These are phyloP conservation scores for Xylariaceae sp. DNA, from an alignment of 2,329 filamentous ascomycete genomes.

Conservation along the genomic window DNA sequence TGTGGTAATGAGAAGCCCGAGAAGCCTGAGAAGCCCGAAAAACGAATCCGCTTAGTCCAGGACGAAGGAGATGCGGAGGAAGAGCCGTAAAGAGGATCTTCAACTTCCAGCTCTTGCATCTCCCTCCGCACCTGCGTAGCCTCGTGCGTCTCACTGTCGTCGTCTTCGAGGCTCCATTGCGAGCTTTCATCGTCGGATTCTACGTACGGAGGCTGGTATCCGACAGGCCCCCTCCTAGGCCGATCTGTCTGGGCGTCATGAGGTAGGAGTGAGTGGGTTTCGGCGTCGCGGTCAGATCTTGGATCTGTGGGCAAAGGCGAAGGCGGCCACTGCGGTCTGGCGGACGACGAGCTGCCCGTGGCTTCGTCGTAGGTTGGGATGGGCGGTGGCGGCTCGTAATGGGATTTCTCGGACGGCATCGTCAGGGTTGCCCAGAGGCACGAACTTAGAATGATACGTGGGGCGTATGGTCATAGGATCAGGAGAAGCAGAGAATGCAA, in stretches of 20 bases:
- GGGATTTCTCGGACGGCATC: conserved; percentile 49
- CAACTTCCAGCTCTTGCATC: conserved; percentile 84
- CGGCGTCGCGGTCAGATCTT: conserved; percentile 65
- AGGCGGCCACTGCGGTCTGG: conserved; percentile 53
- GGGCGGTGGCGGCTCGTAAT: conserved; percentile 62
- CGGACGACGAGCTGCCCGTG: conserved; percentile 51
- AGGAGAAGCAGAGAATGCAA: not conserved
- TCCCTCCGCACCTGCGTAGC: conserved; percentile 68
- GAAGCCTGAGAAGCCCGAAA: conserved; percentile 34
- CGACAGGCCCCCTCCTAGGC: conserved; percentile 42
- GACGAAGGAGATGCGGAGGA: conserved; percentile 31
- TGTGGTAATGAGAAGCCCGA: conserved; percentile 44
- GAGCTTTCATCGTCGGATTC: conserved; percentile 52
- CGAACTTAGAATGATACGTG: not conserved
- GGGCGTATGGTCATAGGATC: conserved; percentile 11
- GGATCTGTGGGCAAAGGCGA: conserved; percentile 55
- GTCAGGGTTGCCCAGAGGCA: conserved; percentile 10
- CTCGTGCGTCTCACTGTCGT: conserved; percentile 42
- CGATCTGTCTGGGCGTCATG: conserved; percentile 39
- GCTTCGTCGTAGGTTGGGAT: conserved; percentile 86
- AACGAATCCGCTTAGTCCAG: conserved; percentile 52
- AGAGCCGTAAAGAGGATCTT: conserved; percentile 55
- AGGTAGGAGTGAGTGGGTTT: conserved; percentile 72
- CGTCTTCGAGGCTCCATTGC: conserved; percentile 40
- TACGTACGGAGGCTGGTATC: conserved; percentile 78